Percentiles rank a stretch among this genome's conserved stretches.
These are phyloP conservation scores for Colletotrichum echinochloae DNA, from an alignment of 2,329 filamentous ascomycete species.

Conservation along the genomic window DNA sequence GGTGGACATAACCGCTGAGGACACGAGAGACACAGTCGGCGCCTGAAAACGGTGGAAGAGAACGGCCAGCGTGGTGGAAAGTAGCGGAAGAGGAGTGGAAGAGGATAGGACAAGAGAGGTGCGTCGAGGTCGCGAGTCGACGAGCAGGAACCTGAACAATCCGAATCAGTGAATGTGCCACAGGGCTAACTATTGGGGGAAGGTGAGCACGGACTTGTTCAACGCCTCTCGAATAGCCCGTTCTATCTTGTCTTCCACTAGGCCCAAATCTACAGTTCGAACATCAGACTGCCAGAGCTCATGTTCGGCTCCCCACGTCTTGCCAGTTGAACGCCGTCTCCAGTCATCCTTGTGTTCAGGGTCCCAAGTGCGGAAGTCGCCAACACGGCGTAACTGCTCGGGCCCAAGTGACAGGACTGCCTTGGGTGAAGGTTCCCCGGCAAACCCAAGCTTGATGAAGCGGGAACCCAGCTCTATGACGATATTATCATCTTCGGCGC, in stretches of 20 bases:
- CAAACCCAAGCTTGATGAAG: constrained; percentile 84
- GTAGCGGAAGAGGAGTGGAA: constrained; percentile 79
- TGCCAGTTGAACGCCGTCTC: constrained; percentile 58
- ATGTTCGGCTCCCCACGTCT: constrained; percentile 71
- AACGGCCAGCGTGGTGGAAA: constrained; percentile 80
- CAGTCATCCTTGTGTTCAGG: constrained; percentile 63
- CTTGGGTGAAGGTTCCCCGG: constrained; percentile 84
- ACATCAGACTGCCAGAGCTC: constrained; percentile 87
- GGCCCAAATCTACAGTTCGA: constrained; percentile 76
- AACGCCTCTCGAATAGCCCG: constrained; percentile 84
- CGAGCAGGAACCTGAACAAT: constrained; percentile 66
- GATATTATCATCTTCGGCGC: constrained; percentile 85
- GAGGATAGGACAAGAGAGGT: constrained; percentile 83
- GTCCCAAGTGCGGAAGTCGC: constrained; percentile 83
- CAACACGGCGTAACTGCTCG: constrained; percentile 79
- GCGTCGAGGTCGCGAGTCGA: constrained; percentile 81
- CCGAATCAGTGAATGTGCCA: constrained; percentile 34
- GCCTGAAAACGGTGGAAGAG: constrained; percentile 85
- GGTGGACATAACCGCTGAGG: constrained; percentile 78
- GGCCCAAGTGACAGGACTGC: constrained; percentile 77
- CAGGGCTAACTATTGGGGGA: neutral
- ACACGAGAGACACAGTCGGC: constrained; percentile 84
- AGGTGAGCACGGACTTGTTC: constrained; percentile 73
- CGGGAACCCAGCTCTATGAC: constrained; percentile 87
- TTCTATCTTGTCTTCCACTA: constrained; percentile 90